Percentiles rank a stretch among this genome's conserved stretches.
Conservation (phyloP, 2,329 filamentous ascomycete genomes). For the Colletotrichum graminicola region DNA sequence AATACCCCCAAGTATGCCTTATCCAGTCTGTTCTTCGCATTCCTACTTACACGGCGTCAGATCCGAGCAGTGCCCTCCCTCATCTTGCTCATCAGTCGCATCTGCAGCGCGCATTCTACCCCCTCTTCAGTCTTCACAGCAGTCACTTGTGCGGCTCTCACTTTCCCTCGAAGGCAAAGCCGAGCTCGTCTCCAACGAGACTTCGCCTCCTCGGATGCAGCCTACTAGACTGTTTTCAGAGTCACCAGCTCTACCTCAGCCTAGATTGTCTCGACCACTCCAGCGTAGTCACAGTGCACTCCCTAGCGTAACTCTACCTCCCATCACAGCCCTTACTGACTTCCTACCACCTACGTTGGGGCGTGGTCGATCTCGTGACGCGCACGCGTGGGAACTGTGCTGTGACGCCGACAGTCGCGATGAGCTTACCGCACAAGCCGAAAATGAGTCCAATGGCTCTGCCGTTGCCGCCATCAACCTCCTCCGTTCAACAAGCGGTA, state of each 20-base stretch:
- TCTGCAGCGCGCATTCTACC: constrained; percentile 51
- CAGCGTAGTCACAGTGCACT: constrained; percentile 80
- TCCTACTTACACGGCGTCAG: constrained; percentile 48
- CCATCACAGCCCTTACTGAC: constrained; percentile 65
- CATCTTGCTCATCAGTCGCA: constrained; percentile 57
- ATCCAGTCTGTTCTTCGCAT: constrained; percentile 2
- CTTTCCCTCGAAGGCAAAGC: constrained; percentile 91
- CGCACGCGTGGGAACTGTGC: constrained; percentile 91
- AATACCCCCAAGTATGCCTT: constrained; percentile 61
- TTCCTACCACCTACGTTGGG: constrained; percentile 67
- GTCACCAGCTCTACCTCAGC: constrained; percentile 60
- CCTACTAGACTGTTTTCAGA: constrained; percentile 62
- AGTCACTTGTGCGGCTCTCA: constrained; percentile 78
- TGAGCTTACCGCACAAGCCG: constrained; percentile 83
- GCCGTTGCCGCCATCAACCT: constrained; percentile 86
- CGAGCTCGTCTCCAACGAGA: constrained; percentile 80
- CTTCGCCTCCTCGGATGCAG: constrained; percentile 75
- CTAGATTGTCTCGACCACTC: constrained; percentile 59
- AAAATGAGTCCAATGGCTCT: constrained; percentile 83
- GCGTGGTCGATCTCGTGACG: constrained; percentile 85
- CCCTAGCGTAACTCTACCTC: constrained; percentile 68
- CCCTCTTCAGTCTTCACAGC: constrained; percentile 47
- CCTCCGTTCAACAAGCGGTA: constrained; percentile 75
- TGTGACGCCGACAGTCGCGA: constrained; percentile 85
- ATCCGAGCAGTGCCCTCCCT: constrained; percentile 58